phyloP scores from a whole-genome alignment of 2,329 filamentous ascomycete genomes.

The Sporothrix dimorphospora region DNA sequence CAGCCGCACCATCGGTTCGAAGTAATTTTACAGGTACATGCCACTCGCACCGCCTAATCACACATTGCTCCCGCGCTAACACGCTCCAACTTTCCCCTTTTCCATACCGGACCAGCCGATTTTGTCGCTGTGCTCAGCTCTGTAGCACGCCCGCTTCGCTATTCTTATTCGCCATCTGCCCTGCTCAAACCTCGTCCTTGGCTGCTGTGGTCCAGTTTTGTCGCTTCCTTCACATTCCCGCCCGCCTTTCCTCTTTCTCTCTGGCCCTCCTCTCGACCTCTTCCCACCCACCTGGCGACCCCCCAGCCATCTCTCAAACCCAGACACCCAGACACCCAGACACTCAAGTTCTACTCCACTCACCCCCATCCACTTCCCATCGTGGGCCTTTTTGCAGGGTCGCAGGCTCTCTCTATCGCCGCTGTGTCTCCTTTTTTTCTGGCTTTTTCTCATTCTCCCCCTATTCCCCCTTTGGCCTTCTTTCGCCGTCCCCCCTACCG shows the following conservation, averaged over 20 bases:
- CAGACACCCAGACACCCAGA: constrained; percentile 11
- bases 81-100: constrained; percentile 20
- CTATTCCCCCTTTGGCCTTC: constrained; percentile 27
- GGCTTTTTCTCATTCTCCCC: constrained; percentile 20
- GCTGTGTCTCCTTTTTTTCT: constrained; percentile 26
- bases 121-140: constrained; percentile 10
- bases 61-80: constrained; percentile 22
- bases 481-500: background rate
- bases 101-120: constrained; percentile 17
- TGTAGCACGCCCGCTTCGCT: constrained; percentile 14
- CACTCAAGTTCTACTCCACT: constrained; percentile 4
- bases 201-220: constrained; percentile 17
- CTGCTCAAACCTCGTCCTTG: constrained; percentile 11
- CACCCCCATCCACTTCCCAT: constrained; percentile 17
- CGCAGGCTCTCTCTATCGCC: background rate
- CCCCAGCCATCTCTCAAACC: constrained; percentile 29
- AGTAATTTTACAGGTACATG: background rate
- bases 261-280: background rate
- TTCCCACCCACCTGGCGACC: constrained; percentile 13
- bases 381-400: constrained; percentile 17
- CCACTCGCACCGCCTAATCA: constrained; percentile 8
- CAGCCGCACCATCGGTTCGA: background rate
- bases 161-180: constrained; percentile 5
- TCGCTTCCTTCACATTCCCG: constrained; percentile 24
- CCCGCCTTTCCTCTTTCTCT: constrained; percentile 20